phyloP scores from a whole-genome alignment of 192 early-diverging fungal genomes.

The Coemansia sp. region DNA sequence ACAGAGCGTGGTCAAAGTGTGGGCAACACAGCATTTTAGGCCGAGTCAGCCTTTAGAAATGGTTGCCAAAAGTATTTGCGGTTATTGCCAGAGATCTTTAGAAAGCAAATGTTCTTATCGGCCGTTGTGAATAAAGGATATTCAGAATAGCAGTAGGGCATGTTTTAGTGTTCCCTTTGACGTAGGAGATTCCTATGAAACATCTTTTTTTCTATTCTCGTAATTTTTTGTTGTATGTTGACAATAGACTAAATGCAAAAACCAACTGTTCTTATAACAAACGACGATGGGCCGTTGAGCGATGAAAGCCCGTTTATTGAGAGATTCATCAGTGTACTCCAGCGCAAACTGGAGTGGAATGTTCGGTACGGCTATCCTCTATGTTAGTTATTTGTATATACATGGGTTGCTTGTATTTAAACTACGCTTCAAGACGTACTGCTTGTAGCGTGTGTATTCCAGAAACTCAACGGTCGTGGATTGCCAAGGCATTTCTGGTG shows the following conservation, averaged over 20 bases:
- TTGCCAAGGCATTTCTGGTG: conserved; percentile 33
- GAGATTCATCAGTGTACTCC: conserved; percentile 11
- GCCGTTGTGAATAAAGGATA: no score
- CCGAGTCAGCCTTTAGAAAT: no score
- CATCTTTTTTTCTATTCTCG: neutral
- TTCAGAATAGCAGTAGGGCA: no score
- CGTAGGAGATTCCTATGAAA: neutral
- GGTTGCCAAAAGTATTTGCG: no score
- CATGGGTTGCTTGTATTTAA: no score
- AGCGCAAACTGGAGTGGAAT: conserved; percentile 13
- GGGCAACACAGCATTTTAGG: no score
- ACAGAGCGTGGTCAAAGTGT: no score
- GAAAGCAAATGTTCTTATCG: no score
- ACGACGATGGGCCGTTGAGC: conserved; percentile 27
- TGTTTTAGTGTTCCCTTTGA: no score
- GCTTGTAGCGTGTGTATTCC: conserved; percentile 30
- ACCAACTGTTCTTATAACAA: conserved; percentile 28
- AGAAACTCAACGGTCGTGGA: conserved; percentile 24
- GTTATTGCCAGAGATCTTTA: no score
- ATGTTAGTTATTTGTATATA: no score
- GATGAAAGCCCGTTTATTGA: conserved; percentile 35
- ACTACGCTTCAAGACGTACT: no score
- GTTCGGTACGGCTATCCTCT: conserved; percentile 5
- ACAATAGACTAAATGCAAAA: neutral
- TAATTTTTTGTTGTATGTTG: neutral